Conservation (phyloP, 768 basidiomycete genomes). For the Pleurotus pulmonarius region DNA sequence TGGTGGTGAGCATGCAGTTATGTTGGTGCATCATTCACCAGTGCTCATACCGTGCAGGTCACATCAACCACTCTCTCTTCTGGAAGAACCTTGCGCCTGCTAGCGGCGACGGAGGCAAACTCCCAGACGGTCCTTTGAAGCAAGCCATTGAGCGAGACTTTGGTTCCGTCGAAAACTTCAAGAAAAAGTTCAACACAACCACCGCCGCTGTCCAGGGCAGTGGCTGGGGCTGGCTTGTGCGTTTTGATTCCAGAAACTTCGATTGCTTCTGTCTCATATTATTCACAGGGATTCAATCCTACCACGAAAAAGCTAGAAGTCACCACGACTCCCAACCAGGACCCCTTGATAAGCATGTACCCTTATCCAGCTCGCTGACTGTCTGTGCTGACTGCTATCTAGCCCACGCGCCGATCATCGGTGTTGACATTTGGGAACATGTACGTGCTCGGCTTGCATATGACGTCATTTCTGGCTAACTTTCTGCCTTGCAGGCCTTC, state of each 20-base stretch:
- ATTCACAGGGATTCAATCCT: constrained; percentile 62
- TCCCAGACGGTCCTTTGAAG: constrained; percentile 67
- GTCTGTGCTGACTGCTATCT: background rate
- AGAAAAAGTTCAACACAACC: constrained; percentile 79
- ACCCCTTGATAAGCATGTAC: constrained; percentile 60
- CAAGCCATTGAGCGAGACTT: constrained; percentile 77
- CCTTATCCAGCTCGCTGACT: too few relatives aligned
- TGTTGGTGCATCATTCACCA: background rate
- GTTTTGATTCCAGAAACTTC: constrained; percentile 14
- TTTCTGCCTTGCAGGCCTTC: constrained; percentile 48
- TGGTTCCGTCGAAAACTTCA: constrained; percentile 83
- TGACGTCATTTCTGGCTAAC: constrained; percentile 9
- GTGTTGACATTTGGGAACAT: constrained; percentile 98
- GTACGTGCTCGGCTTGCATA: constrained; percentile 36
- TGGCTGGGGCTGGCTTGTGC: constrained; percentile 97
- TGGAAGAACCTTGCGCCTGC: constrained; percentile 95
- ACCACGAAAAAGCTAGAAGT: constrained; percentile 76
- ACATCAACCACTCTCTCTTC: constrained; percentile 95
- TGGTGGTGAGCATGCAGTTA: constrained; percentile 11
- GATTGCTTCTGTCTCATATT: background rate
- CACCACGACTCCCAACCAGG: constrained; percentile 94
- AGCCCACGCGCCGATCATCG: constrained; percentile 89
- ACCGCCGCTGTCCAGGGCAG: constrained; percentile 95
- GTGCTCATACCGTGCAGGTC: constrained; percentile 42
- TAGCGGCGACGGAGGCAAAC: constrained; percentile 56